Evolutionary conservation across 1,284 basidiomycete genomes (phyloP).

Genomic region (Prillingera fragicola): DNA sequence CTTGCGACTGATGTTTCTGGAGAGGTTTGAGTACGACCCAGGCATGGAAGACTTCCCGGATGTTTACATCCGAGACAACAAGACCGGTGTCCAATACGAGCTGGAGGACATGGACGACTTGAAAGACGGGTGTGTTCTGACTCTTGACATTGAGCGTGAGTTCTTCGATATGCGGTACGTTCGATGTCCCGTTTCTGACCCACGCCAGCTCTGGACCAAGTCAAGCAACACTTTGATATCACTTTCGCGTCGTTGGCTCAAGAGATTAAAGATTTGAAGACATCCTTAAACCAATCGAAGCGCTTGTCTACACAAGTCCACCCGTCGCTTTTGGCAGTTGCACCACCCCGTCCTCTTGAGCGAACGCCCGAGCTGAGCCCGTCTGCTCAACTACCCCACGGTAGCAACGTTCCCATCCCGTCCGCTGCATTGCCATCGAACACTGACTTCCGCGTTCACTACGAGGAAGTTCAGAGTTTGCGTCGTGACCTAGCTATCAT

Average conservation of each 20-base stretch:
- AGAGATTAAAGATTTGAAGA: slow-evolving; percentile 85
- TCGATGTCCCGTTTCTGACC: not conserved
- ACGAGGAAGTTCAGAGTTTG: slow-evolving; percentile 88
- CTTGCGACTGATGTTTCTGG: slow-evolving; percentile 71
- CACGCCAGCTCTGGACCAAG: slow-evolving; percentile 83
- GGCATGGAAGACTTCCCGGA: slow-evolving; percentile 89
- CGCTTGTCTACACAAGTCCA: slow-evolving; percentile 44
- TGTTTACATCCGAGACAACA: slow-evolving; percentile 88
- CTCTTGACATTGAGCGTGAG: slow-evolving; percentile 94
- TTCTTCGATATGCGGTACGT: slow-evolving; percentile 15
- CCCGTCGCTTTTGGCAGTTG: slow-evolving; percentile 30
- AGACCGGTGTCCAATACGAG: slow-evolving; percentile 89
- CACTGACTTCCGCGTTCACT: slow-evolving; percentile 80
- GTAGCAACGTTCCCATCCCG: slow-evolving; percentile 7
- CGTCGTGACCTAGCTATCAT: slow-evolving; percentile 88
- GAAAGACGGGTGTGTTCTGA: slow-evolving; percentile 77
- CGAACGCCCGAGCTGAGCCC: not conserved
- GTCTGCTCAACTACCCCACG: slow-evolving; percentile 17
- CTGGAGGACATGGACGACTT: slow-evolving; percentile 93
- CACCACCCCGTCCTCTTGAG: slow-evolving; percentile 8
- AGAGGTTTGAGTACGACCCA: slow-evolving; percentile 91
- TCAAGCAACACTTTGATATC: slow-evolving; percentile 93
- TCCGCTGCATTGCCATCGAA: not conserved
- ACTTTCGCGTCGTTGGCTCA: slow-evolving; percentile 80
- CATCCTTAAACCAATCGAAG: slow-evolving; percentile 53